Percentiles rank a stretch among this genome's conserved stretches.
These are phyloP conservation scores for Quercus glauca DNA, from an alignment of 306 rosid genomes.

Conservation along the genomic window DNA sequence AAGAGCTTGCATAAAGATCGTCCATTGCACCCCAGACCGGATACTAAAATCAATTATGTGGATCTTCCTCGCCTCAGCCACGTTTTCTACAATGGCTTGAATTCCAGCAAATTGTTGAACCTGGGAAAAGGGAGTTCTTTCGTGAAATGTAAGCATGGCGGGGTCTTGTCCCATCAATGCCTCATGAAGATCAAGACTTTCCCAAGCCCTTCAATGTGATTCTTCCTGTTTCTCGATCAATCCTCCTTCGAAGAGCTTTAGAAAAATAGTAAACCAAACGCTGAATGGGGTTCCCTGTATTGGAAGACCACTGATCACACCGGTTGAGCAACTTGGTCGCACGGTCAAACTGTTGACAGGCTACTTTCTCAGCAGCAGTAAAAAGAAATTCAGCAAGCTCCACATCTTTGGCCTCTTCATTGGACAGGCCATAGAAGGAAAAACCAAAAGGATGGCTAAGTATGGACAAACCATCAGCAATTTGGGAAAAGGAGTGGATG, in stretches of 20 bases:
- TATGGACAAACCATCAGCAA: conserved; percentile 13
- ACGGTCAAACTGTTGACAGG: conserved; percentile 42
- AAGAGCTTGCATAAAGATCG: conserved; percentile 38
- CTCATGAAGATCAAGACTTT: conserved; percentile 26
- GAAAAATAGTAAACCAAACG: conserved; percentile 49
- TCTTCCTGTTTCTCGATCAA: conserved; percentile 55
- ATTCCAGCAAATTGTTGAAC: conserved; percentile 22
- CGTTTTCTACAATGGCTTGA: conserved; percentile 40
- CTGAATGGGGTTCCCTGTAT: conserved; percentile 45
- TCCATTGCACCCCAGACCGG: conserved; percentile 33
- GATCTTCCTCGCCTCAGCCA: conserved; percentile 27
- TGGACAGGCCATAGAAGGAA: conserved; percentile 42
- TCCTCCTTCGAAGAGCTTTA: conserved; percentile 53
- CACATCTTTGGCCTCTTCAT: conserved; percentile 44
- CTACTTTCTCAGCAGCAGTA: conserved; percentile 64
- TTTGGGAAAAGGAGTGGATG: conserved; percentile 42
- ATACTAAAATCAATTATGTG: conserved; percentile 38
- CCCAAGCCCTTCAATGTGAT: conserved; percentile 3
- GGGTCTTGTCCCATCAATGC: conserved; percentile 26
- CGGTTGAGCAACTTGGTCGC: conserved; percentile 38
- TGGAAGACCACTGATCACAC: conserved; percentile 33
- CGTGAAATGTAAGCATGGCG: conserved; percentile 21
- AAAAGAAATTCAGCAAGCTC: conserved; percentile 60
- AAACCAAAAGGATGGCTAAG: conserved; percentile 42
- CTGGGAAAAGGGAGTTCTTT: conserved; percentile 28